Evolutionary conservation across 2,329 filamentous ascomycete genomes (phyloP).

Genomic region (Fusarium chuoi): DNA sequence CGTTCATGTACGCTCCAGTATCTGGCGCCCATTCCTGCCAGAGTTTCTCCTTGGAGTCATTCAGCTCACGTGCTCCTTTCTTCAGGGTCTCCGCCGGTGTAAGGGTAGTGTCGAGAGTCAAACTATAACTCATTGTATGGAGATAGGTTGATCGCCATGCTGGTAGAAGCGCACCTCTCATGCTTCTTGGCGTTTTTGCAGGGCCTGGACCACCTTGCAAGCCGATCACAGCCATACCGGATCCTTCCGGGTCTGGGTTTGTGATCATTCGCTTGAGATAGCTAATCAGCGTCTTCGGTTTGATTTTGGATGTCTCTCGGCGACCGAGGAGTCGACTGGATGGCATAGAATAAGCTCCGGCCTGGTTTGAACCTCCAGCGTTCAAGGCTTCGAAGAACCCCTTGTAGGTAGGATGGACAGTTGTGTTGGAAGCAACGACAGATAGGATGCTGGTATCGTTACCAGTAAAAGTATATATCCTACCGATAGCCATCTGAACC

Average conservation of each 20-base stretch:
- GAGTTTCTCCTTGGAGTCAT: neutral
- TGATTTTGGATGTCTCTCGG: neutral
- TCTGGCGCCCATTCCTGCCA: neutral
- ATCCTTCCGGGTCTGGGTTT: neutral
- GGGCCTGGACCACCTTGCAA: neutral
- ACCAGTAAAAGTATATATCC: fast-evolving
- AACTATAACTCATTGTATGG: neutral
- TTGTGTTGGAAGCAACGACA: neutral
- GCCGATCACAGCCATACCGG: neutral
- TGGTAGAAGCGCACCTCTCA: neutral
- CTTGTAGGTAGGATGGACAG: neutral
- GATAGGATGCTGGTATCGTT: neutral
- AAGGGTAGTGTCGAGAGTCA: neutral
- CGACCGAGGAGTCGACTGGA: neutral
- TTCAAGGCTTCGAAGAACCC: neutral
- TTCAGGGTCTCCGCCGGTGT: neutral
- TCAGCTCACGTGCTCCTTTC: neutral
- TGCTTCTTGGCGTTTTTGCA: neutral
- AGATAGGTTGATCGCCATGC: neutral
- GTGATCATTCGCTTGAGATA: neutral
- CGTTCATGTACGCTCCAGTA: neutral
- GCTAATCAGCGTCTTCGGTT: fast-evolving
- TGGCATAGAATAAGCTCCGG: neutral
- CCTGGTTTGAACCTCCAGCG: neutral
- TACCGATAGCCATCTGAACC: neutral